Base-by-base conservation (phyloP, 2,329 filamentous ascomycete species). In the Nemania serpens region DNA sequence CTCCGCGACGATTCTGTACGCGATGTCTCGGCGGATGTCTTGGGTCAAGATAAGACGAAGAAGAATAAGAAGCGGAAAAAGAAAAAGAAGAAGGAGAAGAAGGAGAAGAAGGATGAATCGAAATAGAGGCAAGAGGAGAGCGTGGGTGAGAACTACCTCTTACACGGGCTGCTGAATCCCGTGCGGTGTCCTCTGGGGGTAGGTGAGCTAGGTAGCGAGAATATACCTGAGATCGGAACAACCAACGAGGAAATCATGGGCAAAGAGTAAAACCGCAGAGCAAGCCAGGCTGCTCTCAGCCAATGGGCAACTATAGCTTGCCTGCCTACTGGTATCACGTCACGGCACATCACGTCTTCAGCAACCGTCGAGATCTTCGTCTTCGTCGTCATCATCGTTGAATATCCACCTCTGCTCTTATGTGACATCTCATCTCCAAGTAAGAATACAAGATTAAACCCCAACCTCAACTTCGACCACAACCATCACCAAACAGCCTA, bases 21-120 rank as follows among this genome's bases (percentile, higher is more conserved):
- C 10, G 41, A 33, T 12, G 39, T 20, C 5, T 22, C 36, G n/a
- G 52, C 15, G 47, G 34, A 39, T 52, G 12, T 57, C 34, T 17
- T 51, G 45, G 53, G 41, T 54, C 54, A 62, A 47, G 36, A 70
- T 50, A 61, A 43, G 20, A 46, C 11, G 33, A 70, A 71, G 50
- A 73, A 68, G 20, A 46, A 6, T 25, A 70, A 71, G 50, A 73
- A 69, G 58, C 72, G 68, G 59, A 62, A 43, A 9, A 46, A 6
- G 33, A 70, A 71, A 48, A 73, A 69, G 58, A 73, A 68, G 58
- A 65, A 66, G 33, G 73, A 71, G 63, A 73, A 64, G 62, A 74
- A 70, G 60, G 69, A 69, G 55, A 70, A 70, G 49, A 70, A 69
- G 52, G 48, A 41, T 11, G 61, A 53, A 42, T 39, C 36, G 17